phyloP scores from a whole-genome alignment of 495 filamentous ascomycete species.

The Penicillium macrosclerotiorum region DNA sequence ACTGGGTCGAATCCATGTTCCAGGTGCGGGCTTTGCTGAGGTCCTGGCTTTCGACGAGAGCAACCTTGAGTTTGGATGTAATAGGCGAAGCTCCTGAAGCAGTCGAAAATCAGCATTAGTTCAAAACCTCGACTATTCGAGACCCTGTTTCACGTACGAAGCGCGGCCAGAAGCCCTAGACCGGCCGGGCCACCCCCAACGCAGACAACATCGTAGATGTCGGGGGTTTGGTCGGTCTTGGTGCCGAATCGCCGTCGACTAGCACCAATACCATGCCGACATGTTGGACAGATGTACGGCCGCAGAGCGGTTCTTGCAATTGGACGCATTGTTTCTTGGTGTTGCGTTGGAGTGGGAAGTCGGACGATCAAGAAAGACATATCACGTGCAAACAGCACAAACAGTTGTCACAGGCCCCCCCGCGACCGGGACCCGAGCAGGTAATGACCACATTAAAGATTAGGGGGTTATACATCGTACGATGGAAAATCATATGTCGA shows the following conservation, averaged over 20 bases:
- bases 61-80: constrained; percentile 76
- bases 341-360: constrained; percentile 10
- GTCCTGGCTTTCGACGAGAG: constrained; percentile 87
- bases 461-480: too few relatives aligned
- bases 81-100: constrained; percentile 60
- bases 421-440: too few relatives aligned
- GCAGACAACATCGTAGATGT: constrained; percentile 90
- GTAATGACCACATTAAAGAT: too few relatives aligned
- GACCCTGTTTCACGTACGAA: constrained; percentile 58
- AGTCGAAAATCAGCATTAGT: background rate
- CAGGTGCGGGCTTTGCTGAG: constrained; percentile 62
- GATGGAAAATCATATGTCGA: background rate
- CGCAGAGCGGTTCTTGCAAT: constrained; percentile 33
- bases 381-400: constrained; percentile 26
- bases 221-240: constrained; percentile 24
- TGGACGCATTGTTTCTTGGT: constrained; percentile 34
- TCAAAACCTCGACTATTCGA: background rate
- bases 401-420: too few relatives aligned
- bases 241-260: constrained; percentile 32
- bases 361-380: constrained; percentile 13
- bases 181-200: constrained; percentile 97
- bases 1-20: constrained; percentile 64
- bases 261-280: constrained; percentile 29
- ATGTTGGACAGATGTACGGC: constrained; percentile 43
- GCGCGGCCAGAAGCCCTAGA: constrained; percentile 78